Base-by-base conservation (phyloP, 495 filamentous ascomycete genomes). In the Lepidopterella palustris region DNA sequence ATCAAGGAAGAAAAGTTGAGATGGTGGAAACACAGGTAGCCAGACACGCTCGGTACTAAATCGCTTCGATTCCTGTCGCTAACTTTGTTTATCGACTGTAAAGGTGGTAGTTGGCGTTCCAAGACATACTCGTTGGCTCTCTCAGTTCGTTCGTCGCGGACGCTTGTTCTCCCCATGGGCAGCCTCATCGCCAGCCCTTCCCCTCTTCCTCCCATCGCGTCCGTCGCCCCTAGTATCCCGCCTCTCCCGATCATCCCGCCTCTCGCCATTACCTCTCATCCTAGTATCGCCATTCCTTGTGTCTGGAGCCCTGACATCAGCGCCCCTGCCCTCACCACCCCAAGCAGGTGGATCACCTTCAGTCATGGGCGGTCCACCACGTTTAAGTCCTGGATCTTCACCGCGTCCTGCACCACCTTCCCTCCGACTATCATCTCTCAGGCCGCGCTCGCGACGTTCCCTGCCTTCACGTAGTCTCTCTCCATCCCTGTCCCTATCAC, bases 201-300 rank as follows among this genome's bases (percentile, higher is more conserved):
- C 61, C 60, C 65, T 60, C 61, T 67, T 67, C 49, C 59, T 23
- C 15, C 10, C 51, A 53, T 61, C 62, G 20, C 58, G 21, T 20
- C 45, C 32, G 10, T 47, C 54, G 11, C 40, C 31, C 47, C 54
- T 23, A 27, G 35, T 27, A n/a, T 56, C 59, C 21, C 59, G 18
- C 27, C 59, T 39, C 50, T 66, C 63, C 27, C 59, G 24, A 20
- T 48, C 55, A 21, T 59, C 59, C 1, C 63, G 47, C 6, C 27
- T 23, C 9, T 62, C 60, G 9, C 39, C 55, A 50, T 55, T 45
- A 15, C 59, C 53, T 39, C 53, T 57, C 21, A 39, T 35, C 45
- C 59, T 57, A 9, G 6, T n/a, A 31, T 60, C 58, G 15, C 58
- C 58, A 29, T 55, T 60, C 27, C 52, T 21, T 8, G 25, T 53